Percentiles rank a stretch among this genome's conserved stretches.
Conservation (phyloP, 441 rosid genomes). For the Populus hybrid region DNA sequence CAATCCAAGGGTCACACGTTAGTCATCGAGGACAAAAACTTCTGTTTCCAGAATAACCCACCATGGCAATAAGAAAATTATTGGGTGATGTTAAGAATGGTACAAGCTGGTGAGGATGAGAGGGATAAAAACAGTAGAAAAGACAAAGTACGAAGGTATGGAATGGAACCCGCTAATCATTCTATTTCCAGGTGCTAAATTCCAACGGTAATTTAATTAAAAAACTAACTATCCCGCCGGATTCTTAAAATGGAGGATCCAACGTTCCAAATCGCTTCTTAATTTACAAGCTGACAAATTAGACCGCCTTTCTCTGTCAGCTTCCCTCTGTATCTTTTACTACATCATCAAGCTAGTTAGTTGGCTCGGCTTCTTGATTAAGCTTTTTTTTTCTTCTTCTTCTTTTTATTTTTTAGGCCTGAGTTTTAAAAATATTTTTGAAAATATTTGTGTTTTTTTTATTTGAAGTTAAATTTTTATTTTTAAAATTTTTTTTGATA, state of each 20-base stretch:
- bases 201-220: slow-evolving; percentile 27
- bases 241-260: slow-evolving; percentile 26
- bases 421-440: too few relatives aligned
- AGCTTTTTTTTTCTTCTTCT: too few relatives aligned
- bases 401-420: too few relatives aligned
- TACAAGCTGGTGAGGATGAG: not conserved
- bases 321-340: slow-evolving; percentile 31
- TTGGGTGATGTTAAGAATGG: slow-evolving; percentile 2
- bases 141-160: slow-evolving; percentile 31
- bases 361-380: not conserved
- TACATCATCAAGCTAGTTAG: slow-evolving; percentile 1
- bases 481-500: too few relatives aligned
- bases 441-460: too few relatives aligned
- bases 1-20: slow-evolving; percentile 23
- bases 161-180: slow-evolving; percentile 39
- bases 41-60: not conserved
- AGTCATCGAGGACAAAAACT: not conserved
- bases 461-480: too few relatives aligned
- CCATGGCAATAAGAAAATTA: slow-evolving; percentile 15
- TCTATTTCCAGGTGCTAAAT: slow-evolving; percentile 35
- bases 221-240: slow-evolving; percentile 37
- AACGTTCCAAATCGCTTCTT: slow-evolving; percentile 34
- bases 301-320: slow-evolving; percentile 47
- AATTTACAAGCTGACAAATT: slow-evolving; percentile 32
- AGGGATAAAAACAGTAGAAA: slow-evolving; percentile 27